Base-by-base conservation (phyloP, 805 yeast species). In the Lachancea dasiensis region DNA sequence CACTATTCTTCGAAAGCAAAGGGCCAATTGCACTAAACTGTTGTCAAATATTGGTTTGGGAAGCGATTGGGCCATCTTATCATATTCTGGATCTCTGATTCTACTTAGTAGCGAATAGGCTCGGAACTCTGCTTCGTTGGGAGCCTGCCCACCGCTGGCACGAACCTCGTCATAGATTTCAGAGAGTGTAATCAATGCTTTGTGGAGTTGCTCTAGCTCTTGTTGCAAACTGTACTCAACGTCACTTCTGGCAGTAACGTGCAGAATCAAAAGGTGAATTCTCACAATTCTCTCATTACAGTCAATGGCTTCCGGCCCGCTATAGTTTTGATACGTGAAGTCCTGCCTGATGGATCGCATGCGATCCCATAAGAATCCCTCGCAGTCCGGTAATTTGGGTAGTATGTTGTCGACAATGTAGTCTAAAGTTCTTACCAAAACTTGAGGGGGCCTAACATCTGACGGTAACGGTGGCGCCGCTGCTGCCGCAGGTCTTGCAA, bases 381-480 rank as follows among this genome's bases (percentile, higher is more conserved):
- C 97, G 1, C 89, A 70, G 8, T 81, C 85, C 0, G 97, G 97
- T 17, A 90, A 64, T 26, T 75, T 68, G 0, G 74, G 73, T 10
- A 90, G 58, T 1, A 82, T 60, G 27, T 75, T 70, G 14, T 77
- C 77, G 6, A 86, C 73, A 24, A 92, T 69, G 56, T 85, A 86
- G 42, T 82, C 70, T 43, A 92, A 62, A 0, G 97, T 80, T 24
- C 67, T 52, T 9, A 70, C 71, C 18, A 92, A 62, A 1, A 89
- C 67, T 38, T 71, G 73, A 0, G 99, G 98, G 1, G 98, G 95
- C 44, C 99, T 70, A 3, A 92, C 99, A 58, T 92, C 98, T 1
- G 97, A 86, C 0, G 98, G 99, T 41, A 92, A 65, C 3, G 97
- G 95, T 2, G 97, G 97, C 1, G 96, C 95, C 50, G 92, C 96